Conservation (phyloP, 2,329 filamentous ascomycete genomes). For the Trichoderma lentiforme region DNA sequence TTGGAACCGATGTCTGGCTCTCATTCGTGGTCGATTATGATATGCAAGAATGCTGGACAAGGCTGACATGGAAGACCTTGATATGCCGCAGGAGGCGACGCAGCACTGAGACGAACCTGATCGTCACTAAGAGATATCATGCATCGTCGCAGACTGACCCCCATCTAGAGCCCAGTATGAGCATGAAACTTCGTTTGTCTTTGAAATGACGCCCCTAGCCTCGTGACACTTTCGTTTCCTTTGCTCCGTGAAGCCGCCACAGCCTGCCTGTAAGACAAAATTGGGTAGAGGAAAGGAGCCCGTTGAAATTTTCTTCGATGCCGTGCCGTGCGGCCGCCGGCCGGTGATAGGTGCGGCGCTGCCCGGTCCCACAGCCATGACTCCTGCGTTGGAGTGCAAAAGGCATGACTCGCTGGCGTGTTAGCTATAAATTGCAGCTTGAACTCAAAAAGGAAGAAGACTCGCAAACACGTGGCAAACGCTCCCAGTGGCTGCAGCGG, state of each 20-base stretch:
- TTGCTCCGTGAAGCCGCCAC: neutral
- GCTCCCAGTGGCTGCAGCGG: neutral
- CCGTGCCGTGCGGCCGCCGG: conserved; percentile 10
- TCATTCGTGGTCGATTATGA: conserved; percentile 50
- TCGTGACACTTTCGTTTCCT: neutral
- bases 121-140: neutral
- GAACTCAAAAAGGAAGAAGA: neutral
- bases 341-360: conserved; percentile 13
- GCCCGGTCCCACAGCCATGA: conserved; percentile 11
- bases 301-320: conserved; percentile 2
- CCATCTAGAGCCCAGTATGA: neutral
- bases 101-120: neutral
- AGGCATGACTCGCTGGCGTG: conserved; percentile 7
- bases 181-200: neutral
- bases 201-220: neutral
- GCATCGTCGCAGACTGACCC: neutral
- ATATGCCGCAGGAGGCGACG: conserved; percentile 22
- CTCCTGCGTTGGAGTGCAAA: neutral
- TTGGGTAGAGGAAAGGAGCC: neutral
- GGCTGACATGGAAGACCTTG: conserved; percentile 59
- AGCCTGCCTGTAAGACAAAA: neutral
- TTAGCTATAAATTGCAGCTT: neutral
- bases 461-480: neutral
- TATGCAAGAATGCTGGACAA: conserved; percentile 72
- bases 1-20: conserved; percentile 57